These are phyloP conservation scores for Centella asiatica DNA, from an alignment of 129 eudicot species.

Conservation along the genomic window DNA sequence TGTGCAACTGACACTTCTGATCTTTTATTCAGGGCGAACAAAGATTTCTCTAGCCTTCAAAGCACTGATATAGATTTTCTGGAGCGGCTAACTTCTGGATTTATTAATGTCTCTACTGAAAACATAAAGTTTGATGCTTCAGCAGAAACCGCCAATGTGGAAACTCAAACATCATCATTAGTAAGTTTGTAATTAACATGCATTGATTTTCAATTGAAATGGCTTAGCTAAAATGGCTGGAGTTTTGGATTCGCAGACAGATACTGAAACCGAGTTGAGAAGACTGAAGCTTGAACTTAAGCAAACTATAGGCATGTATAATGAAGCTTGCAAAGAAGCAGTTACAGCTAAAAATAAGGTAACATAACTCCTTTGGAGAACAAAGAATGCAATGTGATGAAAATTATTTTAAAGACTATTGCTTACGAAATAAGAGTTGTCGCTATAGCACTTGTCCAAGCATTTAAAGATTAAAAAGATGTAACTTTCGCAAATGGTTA, in stretches of 20 bases:
- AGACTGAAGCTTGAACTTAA: slow-evolving; percentile 36
- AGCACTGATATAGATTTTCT: slow-evolving; percentile 11
- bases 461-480: too few species aligned
- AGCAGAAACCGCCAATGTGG: slow-evolving; percentile 8
- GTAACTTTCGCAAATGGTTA: background rate
- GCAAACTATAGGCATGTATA: slow-evolving; percentile 48
- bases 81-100: background rate
- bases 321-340: slow-evolving; percentile 49
- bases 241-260: slow-evolving; percentile 18
- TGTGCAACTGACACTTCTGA: background rate
- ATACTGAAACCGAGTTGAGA: slow-evolving; percentile 24
- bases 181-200: slow-evolving; percentile 12
- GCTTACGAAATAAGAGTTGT: too few species aligned
- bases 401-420: too few species aligned
- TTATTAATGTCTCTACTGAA: slow-evolving; percentile 13
- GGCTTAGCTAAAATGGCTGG: background rate
- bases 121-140: slow-evolving; percentile 12
- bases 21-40: background rate
- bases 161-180: slow-evolving; percentile 15
- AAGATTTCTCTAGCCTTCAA: background rate
- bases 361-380: background rate
- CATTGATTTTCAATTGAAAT: background rate
- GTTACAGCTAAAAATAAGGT: slow-evolving; percentile 32
- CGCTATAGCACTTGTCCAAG: too few species aligned
- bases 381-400: too few species aligned